These are phyloP conservation scores for Candida smagusa DNA, from an alignment of 1,139 yeast species.

Conservation along the genomic window DNA sequence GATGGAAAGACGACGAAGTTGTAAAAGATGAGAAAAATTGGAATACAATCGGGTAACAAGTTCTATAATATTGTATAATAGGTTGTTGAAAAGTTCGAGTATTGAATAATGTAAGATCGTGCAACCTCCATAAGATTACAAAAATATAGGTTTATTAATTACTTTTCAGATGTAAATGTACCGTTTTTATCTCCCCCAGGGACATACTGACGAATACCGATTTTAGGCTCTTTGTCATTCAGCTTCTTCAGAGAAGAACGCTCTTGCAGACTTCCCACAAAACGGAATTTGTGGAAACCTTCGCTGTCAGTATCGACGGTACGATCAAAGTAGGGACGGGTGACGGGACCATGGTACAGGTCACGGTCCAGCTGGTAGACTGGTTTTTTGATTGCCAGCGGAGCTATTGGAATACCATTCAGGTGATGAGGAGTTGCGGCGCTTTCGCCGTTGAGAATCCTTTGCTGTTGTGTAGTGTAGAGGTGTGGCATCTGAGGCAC, in stretches of 20 bases:
- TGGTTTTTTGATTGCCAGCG: constrained; percentile 2
- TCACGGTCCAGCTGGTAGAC: constrained; percentile 1
- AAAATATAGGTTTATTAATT: no score
- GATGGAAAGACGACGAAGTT: no score
- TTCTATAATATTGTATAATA: no score
- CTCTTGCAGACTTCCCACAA: not conserved
- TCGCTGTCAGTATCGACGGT: constrained; percentile 2
- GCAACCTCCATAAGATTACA: no score
- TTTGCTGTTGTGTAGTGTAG: constrained; percentile 3
- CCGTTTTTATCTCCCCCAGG: not conserved
- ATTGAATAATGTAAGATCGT: no score
- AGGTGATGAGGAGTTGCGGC: constrained; percentile 1
- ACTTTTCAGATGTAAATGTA: not conserved
- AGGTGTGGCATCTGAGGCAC: constrained; percentile 4
- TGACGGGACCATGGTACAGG: constrained; percentile 2
- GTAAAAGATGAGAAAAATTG: no score
- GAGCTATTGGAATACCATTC: constrained; percentile 1
- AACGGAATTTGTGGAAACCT: constrained; percentile 5
- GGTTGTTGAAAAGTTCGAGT: no score
- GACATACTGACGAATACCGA: constrained; percentile 4
- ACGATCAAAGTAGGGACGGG: constrained; percentile 5
- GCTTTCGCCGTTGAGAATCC: constrained; percentile 2
- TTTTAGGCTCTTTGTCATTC: constrained; percentile 1
- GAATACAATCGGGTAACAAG: no score
- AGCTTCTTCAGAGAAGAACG: not conserved